These are phyloP conservation scores for Scedosporium boydii DNA, from an alignment of 2,329 filamentous ascomycete genomes.

Conservation along the genomic window DNA sequence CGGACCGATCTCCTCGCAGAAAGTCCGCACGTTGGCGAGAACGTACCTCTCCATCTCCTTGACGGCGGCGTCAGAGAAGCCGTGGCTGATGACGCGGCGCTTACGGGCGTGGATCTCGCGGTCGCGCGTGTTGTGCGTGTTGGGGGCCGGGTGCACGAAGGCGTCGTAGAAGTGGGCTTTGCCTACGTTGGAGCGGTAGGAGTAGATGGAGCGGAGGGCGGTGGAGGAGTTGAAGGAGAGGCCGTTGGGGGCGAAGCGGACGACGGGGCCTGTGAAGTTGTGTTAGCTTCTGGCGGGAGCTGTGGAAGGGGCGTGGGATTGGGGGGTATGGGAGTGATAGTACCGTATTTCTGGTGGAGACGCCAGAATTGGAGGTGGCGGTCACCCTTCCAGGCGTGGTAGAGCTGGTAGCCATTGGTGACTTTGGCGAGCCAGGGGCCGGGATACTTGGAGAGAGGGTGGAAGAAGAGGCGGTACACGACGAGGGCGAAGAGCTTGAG, in stretches of 20 bases:
- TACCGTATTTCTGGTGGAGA: conserved; percentile 63
- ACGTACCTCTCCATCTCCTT: conserved; percentile 62
- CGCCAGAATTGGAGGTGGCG: conserved; percentile 64
- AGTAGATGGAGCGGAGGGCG: conserved; percentile 58
- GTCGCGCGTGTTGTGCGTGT: conserved; percentile 65
- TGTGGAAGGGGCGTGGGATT: not conserved
- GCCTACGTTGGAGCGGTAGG: conserved; percentile 51
- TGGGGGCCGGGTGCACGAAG: conserved; percentile 60
- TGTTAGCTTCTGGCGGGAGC: conserved; percentile 4
- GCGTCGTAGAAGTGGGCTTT: conserved; percentile 67
- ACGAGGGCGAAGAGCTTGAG: conserved; percentile 29
- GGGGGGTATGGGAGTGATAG: conserved; percentile 9
- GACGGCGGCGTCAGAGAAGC: conserved; percentile 57
- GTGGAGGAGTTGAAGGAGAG: conserved; percentile 67
- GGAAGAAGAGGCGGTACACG: conserved; percentile 51
- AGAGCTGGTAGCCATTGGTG: conserved; percentile 57
- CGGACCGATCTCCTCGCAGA: conserved; percentile 48
- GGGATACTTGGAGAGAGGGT: conserved; percentile 55
- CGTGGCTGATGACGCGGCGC: conserved; percentile 61
- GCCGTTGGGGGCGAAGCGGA: conserved; percentile 71
- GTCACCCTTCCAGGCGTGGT: conserved; percentile 66
- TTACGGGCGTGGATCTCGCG: conserved; percentile 61
- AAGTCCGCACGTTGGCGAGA: conserved; percentile 54
- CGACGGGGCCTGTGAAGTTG: conserved; percentile 39
- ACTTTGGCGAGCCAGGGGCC: conserved; percentile 55